Conservation (phyloP, 495 filamentous ascomycete species). For the Xylaria scruposa region DNA sequence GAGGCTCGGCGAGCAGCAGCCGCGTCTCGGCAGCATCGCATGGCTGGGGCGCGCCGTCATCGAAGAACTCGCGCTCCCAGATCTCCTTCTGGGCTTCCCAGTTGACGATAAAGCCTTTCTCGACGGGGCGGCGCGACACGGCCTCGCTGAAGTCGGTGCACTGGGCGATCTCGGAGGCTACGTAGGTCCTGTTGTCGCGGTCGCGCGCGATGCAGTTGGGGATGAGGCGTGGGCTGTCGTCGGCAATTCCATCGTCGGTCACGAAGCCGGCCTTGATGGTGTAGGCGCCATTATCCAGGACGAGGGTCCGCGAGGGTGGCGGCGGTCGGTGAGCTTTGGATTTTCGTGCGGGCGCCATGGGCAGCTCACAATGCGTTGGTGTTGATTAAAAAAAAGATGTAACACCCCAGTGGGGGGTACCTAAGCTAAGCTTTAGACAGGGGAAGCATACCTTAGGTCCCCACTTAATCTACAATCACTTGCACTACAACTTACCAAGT, state of each 20-base stretch:
- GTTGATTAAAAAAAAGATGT: background rate
- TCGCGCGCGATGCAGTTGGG: slow-evolving; percentile 90
- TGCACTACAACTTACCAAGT: too few species aligned
- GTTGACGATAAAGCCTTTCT: slow-evolving; percentile 94
- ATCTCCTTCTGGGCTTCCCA: slow-evolving; percentile 97
- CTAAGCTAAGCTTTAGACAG: background rate
- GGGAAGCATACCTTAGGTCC: too few species aligned
- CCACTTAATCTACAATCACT: too few species aligned
- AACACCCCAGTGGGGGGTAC: background rate
- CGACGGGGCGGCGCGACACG: slow-evolving; percentile 84
- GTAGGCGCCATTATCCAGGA: slow-evolving; percentile 94
- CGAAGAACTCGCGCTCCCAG: slow-evolving; percentile 91
- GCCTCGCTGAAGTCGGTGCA: slow-evolving; percentile 92
- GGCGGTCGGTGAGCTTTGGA: slow-evolving; percentile 49
- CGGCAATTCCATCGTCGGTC: slow-evolving; percentile 37
- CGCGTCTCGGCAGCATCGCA: slow-evolving; percentile 83
- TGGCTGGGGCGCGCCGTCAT: slow-evolving; percentile 67
- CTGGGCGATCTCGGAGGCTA: slow-evolving; percentile 79
- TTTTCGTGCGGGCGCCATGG: slow-evolving; percentile 55
- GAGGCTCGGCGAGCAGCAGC: slow-evolving; percentile 84
- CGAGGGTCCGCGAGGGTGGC: slow-evolving; percentile 70
- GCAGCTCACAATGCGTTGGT: background rate
- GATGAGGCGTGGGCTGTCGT: slow-evolving; percentile 69
- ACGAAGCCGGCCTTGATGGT: slow-evolving; percentile 93
- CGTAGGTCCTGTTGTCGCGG: slow-evolving; percentile 75